Conservation (phyloP, 192 early-diverging fungal species). For the Coemansia sp. region DNA sequence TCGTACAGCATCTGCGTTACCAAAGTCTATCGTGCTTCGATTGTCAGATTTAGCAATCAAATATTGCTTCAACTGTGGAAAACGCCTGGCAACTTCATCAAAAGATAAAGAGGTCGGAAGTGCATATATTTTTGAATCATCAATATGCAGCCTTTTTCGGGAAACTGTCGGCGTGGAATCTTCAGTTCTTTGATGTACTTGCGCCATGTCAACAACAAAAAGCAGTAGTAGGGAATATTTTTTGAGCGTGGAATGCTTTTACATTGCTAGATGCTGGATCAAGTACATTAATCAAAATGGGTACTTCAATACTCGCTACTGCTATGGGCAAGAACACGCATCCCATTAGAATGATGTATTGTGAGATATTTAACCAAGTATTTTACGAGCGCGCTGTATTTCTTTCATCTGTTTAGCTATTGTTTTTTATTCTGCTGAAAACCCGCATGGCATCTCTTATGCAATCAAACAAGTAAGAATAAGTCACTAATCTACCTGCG, state of each 20-base stretch:
- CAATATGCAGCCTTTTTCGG: constrained; percentile 3
- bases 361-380: background rate
- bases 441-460: background rate
- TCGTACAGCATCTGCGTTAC: constrained; percentile 16
- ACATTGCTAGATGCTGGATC: background rate
- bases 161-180: background rate
- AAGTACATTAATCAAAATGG: background rate
- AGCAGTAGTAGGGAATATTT: background rate
- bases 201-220: background rate
- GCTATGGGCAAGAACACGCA: background rate
- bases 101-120: constrained; percentile 25
- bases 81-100: constrained; percentile 8
- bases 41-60: background rate
- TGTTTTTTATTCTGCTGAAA: background rate
- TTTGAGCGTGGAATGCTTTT: background rate
- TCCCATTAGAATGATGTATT: background rate
- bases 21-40: constrained; percentile 27
- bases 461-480: background rate
- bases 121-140: constrained; percentile 3
- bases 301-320: background rate
- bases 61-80: constrained; percentile 13
- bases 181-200: background rate
- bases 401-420: no score
- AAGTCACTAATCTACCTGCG: constrained; percentile 7
- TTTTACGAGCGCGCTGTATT: no score